Evolutionary conservation across 345 rosid genomes (phyloP).

Genomic region (Capsella bursapastoris): DNA sequence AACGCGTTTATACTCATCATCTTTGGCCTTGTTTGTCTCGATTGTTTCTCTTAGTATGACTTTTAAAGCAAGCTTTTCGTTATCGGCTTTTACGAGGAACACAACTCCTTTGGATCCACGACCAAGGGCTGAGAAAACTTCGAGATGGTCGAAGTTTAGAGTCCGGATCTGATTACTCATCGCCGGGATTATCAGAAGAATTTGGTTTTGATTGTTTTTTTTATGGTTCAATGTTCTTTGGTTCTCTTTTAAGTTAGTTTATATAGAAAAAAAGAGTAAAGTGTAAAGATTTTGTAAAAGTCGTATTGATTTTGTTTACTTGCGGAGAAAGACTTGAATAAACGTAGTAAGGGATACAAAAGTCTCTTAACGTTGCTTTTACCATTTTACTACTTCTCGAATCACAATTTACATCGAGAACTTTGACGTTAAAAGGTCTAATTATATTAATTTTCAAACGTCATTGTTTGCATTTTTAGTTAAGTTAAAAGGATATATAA

Average conservation of each 20-base stretch:
- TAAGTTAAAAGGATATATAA: too few species aligned
- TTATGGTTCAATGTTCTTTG: not conserved
- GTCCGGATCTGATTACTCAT: constrained; percentile 37
- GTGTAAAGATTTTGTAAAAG: too few species aligned
- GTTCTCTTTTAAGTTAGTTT: not conserved
- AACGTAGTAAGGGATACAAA: not conserved
- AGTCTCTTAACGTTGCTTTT: not conserved
- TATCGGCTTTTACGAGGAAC: constrained; percentile 53
- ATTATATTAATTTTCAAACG: not conserved
- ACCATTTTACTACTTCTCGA: not conserved
- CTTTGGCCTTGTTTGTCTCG: constrained; percentile 49
- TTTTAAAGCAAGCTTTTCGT: constrained; percentile 66
- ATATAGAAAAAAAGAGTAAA: constrained; percentile 16
- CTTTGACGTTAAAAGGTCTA: not conserved
- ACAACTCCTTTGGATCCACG: constrained; percentile 91
- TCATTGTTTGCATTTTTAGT: not conserved
- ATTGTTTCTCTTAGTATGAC: constrained; percentile 60
- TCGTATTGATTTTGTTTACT: too few species aligned
- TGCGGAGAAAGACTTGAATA: too few species aligned
- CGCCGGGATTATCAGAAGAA: not conserved
- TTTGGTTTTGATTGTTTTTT: not conserved
- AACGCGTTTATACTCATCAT: constrained; percentile 45
- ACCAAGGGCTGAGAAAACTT: constrained; percentile 60
- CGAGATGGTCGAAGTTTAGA: constrained; percentile 48
- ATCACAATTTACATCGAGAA: not conserved